phyloP scores from a whole-genome alignment of 2,329 filamentous ascomycete genomes.

The Hymenoscyphus fructigenus region DNA sequence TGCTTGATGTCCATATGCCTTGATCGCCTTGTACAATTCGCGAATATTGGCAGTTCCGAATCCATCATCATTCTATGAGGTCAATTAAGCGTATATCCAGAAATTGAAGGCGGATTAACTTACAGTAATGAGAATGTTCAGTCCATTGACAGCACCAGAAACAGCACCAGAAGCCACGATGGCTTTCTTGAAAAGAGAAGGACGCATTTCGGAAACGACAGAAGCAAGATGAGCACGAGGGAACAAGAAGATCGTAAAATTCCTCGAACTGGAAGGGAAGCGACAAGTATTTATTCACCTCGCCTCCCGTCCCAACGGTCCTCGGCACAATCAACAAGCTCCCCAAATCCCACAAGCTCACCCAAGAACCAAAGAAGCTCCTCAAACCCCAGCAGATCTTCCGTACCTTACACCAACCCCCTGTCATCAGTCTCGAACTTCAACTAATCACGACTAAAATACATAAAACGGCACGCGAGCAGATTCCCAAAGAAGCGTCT shows the following conservation, averaged over 20 bases:
- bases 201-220: conserved; percentile 5
- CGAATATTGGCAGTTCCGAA: conserved; percentile 44
- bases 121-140: conserved; percentile 26
- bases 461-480: not conserved
- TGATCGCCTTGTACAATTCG: conserved; percentile 42
- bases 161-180: conserved; percentile 4
- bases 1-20: conserved; percentile 41
- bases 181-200: conserved; percentile 7
- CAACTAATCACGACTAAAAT: not conserved
- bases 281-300: not conserved
- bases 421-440: not conserved
- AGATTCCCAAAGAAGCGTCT: not conserved
- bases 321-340: not conserved
- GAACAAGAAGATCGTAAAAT: not conserved
- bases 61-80: conserved; percentile 40
- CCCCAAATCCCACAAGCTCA: not conserved
- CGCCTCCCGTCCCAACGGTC: not conserved
- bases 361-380: not conserved
- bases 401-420: not conserved
- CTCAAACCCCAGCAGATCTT: not conserved
- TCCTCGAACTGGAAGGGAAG: not conserved
- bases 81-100: not conserved
- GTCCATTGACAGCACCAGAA: conserved; percentile 17
- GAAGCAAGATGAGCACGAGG: not conserved
- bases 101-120: not conserved